Evolutionary conservation across 495 filamentous ascomycete genomes (phyloP), one percentile per base, ranked within the genome.

Genomic region (Penicillium verhagenii): DNA sequence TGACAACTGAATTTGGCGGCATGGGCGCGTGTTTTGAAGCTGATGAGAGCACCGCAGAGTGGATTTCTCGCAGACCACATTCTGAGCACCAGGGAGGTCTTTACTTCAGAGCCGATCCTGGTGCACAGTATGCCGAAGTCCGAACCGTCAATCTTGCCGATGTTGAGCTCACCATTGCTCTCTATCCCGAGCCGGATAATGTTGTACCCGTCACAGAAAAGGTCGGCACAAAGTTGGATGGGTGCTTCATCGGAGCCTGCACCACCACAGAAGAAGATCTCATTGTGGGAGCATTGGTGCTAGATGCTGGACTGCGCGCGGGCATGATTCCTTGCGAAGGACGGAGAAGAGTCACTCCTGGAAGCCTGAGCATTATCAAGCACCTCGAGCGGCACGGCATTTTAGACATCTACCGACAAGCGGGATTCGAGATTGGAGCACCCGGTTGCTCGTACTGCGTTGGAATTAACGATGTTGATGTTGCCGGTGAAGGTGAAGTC

Each of bases 221-320:
- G 14, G 52, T 58, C 16, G 66, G 58, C 0, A 72, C 67, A 47
- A 25, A 57, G 3, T 52, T 80, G 2, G 72, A 79, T 48, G 76
- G 75, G 1, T 74, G 71, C 46, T 79, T 80, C 45, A 78, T 80
- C 9, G 77, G 76, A n/a, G 76, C 75, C 6, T 77, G 77, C 58
- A 80, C 75, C 1, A 79, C 76, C 0, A 65, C 76, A 1, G 73
- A 77, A 42, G 76, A 80, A 48, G 76, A 79, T 47, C 53, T 79
- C 1, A 70, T 78, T 19, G 49, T 78, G 1, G 75, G 56, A 0
- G 75, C 68, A 0, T 50, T 78, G 18, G 70, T 77, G 0, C 58
- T 77, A 0, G 71, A 75, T 43, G 39, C 59, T 14, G 75, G 70
- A 2, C 31, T 78, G n/a, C 52, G 65, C 52, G 50, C 48, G 18